These are phyloP conservation scores for Xylariomycetidae sp. DNA, from an alignment of 2,329 filamentous ascomycete species.

Conservation along the genomic window DNA sequence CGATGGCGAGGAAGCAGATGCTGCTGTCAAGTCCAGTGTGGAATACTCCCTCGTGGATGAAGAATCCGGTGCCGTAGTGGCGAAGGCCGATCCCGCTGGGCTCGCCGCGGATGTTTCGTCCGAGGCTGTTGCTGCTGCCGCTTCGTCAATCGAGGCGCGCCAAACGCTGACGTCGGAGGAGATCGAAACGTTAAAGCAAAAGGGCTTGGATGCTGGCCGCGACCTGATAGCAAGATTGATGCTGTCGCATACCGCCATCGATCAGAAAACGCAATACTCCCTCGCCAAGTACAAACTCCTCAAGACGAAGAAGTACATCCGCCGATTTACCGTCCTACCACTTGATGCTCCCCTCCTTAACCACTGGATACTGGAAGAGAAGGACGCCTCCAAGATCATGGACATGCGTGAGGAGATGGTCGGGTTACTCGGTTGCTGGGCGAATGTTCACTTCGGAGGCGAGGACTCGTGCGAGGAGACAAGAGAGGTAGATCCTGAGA, in stretches of 20 bases:
- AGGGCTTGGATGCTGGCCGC: conserved; percentile 72
- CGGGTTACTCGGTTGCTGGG: conserved; percentile 79
- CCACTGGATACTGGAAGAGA: conserved; percentile 72
- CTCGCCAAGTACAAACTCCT: conserved; percentile 92
- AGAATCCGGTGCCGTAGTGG: conserved; percentile 43
- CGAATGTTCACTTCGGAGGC: conserved; percentile 73
- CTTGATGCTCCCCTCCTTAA: conserved; percentile 72
- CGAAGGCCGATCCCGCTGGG: conserved; percentile 52
- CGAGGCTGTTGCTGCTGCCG: not conserved
- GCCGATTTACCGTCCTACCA: conserved; percentile 78
- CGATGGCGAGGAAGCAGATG: conserved; percentile 31
- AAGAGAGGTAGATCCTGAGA: conserved; percentile 8
- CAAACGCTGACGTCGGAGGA: conserved; percentile 74
- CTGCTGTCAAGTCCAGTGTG: conserved; percentile 36
- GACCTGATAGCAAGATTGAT: conserved; percentile 92
- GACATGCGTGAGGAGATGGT: conserved; percentile 82
- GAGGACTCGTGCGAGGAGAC: conserved; percentile 24
- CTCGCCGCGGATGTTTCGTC: conserved; percentile 51
- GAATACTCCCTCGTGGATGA: conserved; percentile 41
- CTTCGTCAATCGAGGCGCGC: conserved; percentile 37
- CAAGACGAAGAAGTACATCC: conserved; percentile 90
- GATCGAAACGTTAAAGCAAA: conserved; percentile 67
- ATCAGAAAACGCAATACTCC: conserved; percentile 91
- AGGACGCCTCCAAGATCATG: conserved; percentile 73
- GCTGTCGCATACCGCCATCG: conserved; percentile 79